phyloP scores from a whole-genome alignment of 2,329 filamentous ascomycete species.

The Hypoxylon sp. region DNA sequence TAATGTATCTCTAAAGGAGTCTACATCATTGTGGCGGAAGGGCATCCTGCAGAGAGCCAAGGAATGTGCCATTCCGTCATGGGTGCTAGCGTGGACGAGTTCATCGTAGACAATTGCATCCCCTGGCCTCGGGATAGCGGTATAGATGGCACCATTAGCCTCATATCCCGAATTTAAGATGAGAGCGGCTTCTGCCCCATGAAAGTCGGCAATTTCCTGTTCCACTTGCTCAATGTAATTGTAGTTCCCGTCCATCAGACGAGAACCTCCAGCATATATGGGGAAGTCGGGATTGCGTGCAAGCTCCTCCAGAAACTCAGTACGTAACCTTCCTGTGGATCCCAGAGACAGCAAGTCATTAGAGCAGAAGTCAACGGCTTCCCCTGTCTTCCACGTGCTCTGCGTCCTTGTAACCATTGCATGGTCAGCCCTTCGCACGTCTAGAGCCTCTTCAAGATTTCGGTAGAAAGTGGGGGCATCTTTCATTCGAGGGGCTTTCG shows the following conservation, averaged over 20 bases:
- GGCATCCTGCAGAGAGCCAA: conserved; percentile 62
- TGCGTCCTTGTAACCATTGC: conserved; percentile 48
- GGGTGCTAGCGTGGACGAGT: conserved; percentile 75
- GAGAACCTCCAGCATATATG: conserved; percentile 71
- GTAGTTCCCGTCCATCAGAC: conserved; percentile 76
- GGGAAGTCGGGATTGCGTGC: conserved; percentile 55
- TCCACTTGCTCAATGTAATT: conserved; percentile 66
- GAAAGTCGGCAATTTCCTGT: conserved; percentile 74
- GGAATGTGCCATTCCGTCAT: conserved; percentile 74
- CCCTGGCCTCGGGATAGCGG: conserved; percentile 65
- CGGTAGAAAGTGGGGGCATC: conserved; percentile 46
- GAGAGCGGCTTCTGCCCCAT: conserved; percentile 69
- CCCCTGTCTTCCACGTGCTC: conserved; percentile 33
- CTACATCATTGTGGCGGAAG: conserved; percentile 61
- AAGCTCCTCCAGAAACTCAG: conserved; percentile 61
- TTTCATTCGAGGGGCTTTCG: conserved; percentile 34
- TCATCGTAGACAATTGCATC: conserved; percentile 75
- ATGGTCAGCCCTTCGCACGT: conserved; percentile 47
- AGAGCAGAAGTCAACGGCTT: conserved; percentile 70
- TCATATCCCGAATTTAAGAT: conserved; percentile 73
- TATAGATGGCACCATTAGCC: conserved; percentile 67
- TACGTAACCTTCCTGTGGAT: conserved; percentile 60
- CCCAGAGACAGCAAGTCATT: conserved; percentile 76
- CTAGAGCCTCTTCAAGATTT: conserved; percentile 55
- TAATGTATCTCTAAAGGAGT: conserved; percentile 60